Base-by-base conservation (phyloP, 2,329 filamentous ascomycete genomes). In the Simplicillium aogashimaense region DNA sequence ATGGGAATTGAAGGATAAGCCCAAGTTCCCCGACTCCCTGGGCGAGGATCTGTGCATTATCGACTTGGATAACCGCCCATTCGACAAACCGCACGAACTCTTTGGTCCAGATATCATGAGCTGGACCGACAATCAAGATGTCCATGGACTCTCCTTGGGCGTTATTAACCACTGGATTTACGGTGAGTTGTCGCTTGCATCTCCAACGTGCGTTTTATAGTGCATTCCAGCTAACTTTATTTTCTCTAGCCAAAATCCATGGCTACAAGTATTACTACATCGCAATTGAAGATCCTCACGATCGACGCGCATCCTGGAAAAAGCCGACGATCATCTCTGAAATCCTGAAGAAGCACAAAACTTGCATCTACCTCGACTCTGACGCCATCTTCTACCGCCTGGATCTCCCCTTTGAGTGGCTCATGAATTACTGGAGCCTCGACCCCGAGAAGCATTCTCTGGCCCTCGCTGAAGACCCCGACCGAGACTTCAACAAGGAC, bases 191-290 rank as follows among this genome's bases (percentile, higher is more conserved):
- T 17, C 1, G 14, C 28, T 17, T 6, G 12, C n/a, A 17, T 11
- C 13, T 17, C 13, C n/a, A 13, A 39, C 18, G 35, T 39, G 35
- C 45, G 3, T 33, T 13, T 18, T 43, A 29, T 28, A 28, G 7
- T 18, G 5, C 7, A 25, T 18, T 4, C 7, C 10, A 9, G 9
- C 20, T 25, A 25, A 25, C 20, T 25, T 9, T 25, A 9, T 9
- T 15, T 18, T 10, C 20, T 37, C 3, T 44, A 65, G 63, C 64
- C 49, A 61, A 59, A 45, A 64, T 68, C 40, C 65, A 69, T 47
- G 64, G 64, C 37, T 69, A 69, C 57, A 63, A 63, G 48, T 68
- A 69, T 56, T 66, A 66, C 52, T 67, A 64, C 42, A 46, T 69
- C 44, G 56, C 60, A 31, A 59, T 59, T 29, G 58, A 60, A 8